Evolutionary conservation across 1,139 yeast species (phyloP), one percentile per base, ranked within the genome.

Genomic region (Debaryomyces psychrophilus): DNA sequence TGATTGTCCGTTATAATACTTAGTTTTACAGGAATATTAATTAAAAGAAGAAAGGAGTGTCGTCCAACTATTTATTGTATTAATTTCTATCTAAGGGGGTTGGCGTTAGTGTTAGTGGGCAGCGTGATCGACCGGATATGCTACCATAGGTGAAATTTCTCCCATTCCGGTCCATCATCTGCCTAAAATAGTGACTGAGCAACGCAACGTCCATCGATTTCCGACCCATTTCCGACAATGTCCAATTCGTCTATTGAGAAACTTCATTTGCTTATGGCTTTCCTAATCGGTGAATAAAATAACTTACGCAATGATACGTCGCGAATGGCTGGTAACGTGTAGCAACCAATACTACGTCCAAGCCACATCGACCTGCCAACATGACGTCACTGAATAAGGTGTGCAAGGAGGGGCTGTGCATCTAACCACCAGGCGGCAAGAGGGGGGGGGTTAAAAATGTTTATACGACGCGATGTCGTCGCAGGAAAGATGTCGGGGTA

Each of bases 41-140:
- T 14, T 38, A 18, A 20, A 27, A 28, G 28, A 37, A 18, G 34
- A 26, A 23, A 23, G 18, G 17, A 35, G 14, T 35, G 12, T 35
- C 18, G 38, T 23, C 38, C 38, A 35, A 14, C 28, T 25, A 29
- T 29, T 29, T 12, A 29, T 29, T 35, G 17, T 22, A 35, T 8
- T 25, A 35, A 35, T 35, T 35, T 35, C 38, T 35, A 22, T 14
- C 38, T 35, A 25, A 20, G 40, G 40, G 41, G 41, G 33, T 27
- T 28, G 41, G 34, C 41, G 29, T 12, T 29, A 17, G 20, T 28
- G 29, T 27, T 29, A 26, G 41, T 28, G 41, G 22, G 35, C 41
- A 28, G 41, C 41, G 41, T 38, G 41, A 38, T 38, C 41, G 41
- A 38, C 41, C 41, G 41, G 41, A 38, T n/a, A 2, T 38, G 11